A percentile compares a stretch with the other conserved stretches of the same genome.
Evolutionary conservation across 1,284 basidiomycete genomes (phyloP).

Genomic region (Ustilago lituana): DNA sequence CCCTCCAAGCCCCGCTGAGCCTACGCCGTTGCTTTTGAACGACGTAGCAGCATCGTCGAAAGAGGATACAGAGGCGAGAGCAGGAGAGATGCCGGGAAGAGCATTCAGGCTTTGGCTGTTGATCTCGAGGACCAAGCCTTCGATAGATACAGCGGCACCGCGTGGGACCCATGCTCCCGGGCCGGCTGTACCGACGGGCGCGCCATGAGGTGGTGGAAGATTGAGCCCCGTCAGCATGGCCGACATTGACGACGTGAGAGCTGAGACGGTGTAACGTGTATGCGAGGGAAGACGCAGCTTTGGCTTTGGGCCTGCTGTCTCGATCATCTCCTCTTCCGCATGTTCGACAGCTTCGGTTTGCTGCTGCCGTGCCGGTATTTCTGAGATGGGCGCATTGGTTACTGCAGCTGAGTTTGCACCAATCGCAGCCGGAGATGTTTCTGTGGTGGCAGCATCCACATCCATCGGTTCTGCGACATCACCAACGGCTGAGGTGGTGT

Average conservation of each 20-base stretch:
- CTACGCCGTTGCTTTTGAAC: not conserved
- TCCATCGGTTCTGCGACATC: conserved; percentile 28
- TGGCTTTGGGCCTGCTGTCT: conserved; percentile 17
- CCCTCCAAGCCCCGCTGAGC: not conserved
- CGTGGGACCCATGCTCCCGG: conserved; percentile 60
- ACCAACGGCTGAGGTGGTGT: not conserved
- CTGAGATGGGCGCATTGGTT: too few relatives aligned
- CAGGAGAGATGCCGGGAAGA: conserved; percentile 30
- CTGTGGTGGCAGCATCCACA: conserved; percentile 18
- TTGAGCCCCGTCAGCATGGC: conserved; percentile 42
- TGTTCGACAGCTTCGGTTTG: not conserved
- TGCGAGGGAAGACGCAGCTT: conserved; percentile 35
- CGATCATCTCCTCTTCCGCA: conserved; percentile 9
- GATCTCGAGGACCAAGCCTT: conserved; percentile 52
- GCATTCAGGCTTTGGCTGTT: conserved; percentile 34
- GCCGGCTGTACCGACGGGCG: conserved; percentile 52
- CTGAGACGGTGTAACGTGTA: conserved; percentile 43
- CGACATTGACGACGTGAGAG: conserved; percentile 43
- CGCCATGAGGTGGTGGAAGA: conserved; percentile 54
- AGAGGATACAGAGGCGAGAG: conserved; percentile 19
- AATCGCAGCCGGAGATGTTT: not conserved
- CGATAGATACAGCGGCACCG: conserved; percentile 52
- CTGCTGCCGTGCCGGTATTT: not conserved
- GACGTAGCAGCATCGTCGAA: conserved; percentile 5
- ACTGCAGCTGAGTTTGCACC: too few relatives aligned